These are phyloP conservation scores for Lichtheimia ramosa DNA, from an alignment of 371 early-diverging fungal genomes.

Conservation along the genomic window DNA sequence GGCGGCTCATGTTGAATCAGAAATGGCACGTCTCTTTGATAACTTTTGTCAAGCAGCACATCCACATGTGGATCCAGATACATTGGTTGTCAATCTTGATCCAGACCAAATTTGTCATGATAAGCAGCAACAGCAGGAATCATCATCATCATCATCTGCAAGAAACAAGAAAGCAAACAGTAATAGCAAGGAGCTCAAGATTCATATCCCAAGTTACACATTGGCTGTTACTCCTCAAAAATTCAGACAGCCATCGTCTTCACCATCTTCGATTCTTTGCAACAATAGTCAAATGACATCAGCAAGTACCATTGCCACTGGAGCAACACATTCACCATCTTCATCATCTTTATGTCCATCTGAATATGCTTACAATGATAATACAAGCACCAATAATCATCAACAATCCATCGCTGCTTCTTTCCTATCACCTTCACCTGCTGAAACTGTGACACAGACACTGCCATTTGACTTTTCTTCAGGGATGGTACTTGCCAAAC, in stretches of 20 bases:
- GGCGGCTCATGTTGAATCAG: constrained; percentile 32
- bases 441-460: too few relatives aligned
- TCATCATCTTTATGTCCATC: constrained; percentile 3
- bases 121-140: neutral
- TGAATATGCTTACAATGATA: constrained; percentile 7
- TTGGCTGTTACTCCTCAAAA: neutral
- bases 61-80: neutral
- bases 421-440: too few relatives aligned
- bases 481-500: too few relatives aligned
- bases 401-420: too few relatives aligned
- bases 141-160: too few relatives aligned
- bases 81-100: neutral
- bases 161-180: neutral
- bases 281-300: neutral
- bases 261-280: neutral
- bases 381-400: too few relatives aligned
- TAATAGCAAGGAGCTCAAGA: neutral
- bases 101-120: neutral
- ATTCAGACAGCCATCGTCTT: neutral
- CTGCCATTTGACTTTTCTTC: too few relatives aligned
- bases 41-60: constrained; percentile 24
- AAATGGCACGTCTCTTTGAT: constrained; percentile 34
- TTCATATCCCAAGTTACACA: neutral
- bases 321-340: neutral
- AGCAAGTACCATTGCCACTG: neutral